Percentiles rank a stretch among this genome's conserved stretches.
phyloP scores from a whole-genome alignment of 2,329 filamentous ascomycete species.

The Leptographium flavum region DNA sequence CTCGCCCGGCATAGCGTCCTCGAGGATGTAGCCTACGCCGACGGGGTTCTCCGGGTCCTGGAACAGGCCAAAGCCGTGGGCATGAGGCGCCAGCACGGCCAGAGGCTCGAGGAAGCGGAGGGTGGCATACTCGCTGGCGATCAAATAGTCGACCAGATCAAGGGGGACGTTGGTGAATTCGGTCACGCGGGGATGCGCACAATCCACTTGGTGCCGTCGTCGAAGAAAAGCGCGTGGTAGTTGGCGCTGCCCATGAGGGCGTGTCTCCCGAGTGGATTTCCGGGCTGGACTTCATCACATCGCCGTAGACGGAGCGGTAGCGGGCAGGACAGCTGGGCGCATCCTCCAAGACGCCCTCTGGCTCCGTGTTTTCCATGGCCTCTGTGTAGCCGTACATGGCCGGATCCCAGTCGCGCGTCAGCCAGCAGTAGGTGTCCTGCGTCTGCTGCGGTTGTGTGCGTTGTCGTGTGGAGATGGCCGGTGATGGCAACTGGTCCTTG shows the following conservation, averaged over 20 bases:
- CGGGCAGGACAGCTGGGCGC: too few species aligned
- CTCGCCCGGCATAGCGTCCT: conserved; percentile 3
- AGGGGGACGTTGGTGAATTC: neutral
- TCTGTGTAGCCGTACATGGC: too few species aligned
- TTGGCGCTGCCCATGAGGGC: conserved; percentile 4
- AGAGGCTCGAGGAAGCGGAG: conserved; percentile 2
- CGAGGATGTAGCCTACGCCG: conserved; percentile 3
- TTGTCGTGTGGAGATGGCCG: too few species aligned
- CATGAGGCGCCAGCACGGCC: neutral
- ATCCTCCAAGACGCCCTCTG: too few species aligned
- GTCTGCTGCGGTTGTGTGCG: too few species aligned
- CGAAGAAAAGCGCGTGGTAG: conserved; percentile 5
- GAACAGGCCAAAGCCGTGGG: neutral
- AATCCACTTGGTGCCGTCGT: conserved; percentile 4
- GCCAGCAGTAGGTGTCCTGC: too few species aligned
- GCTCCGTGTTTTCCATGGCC: too few species aligned
- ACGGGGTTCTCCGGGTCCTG: neutral
- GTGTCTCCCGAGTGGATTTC: neutral
- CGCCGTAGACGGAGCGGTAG: too few species aligned
- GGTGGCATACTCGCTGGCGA: conserved; percentile 6
- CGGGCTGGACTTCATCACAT: neutral
- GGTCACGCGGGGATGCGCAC: conserved; percentile 1
- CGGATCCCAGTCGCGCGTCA: too few species aligned
- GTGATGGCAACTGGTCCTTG: too few species aligned
- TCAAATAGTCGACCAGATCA: neutral